These are phyloP conservation scores for Lactifluus volemus DNA, from an alignment of 768 basidiomycete species.

Conservation along the genomic window DNA sequence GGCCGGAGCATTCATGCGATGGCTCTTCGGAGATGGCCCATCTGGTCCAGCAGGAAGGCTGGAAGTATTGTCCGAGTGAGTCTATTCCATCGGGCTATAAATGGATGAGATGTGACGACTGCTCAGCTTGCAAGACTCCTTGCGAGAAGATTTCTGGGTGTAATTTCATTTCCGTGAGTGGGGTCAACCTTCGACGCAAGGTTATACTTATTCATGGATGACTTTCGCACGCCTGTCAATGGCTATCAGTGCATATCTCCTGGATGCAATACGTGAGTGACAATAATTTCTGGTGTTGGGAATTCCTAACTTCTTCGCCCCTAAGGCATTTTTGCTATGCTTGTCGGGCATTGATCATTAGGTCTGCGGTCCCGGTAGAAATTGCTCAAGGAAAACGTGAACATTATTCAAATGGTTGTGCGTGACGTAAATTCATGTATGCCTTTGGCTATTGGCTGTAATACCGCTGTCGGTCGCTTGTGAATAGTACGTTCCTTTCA, in stretches of 20 bases:
- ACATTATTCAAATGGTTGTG: background rate
- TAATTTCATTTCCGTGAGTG: constrained; percentile 49
- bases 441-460: no score
- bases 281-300: background rate
- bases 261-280: constrained; percentile 42
- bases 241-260: constrained; percentile 41
- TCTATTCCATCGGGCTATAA: background rate
- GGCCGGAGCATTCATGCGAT: constrained; percentile 26
- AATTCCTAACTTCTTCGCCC: background rate
- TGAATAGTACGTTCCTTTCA: no score
- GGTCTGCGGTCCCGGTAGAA: background rate
- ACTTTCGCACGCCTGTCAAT: background rate
- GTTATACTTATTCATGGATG: background rate
- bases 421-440: no score
- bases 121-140: constrained; percentile 38
- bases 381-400: background rate
- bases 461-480: no score
- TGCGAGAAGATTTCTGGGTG: constrained; percentile 47
- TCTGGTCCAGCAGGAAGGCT: constrained; percentile 25
- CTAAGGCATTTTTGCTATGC: constrained; percentile 43
- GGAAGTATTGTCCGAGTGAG: constrained; percentile 29
- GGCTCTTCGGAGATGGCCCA: constrained; percentile 26
- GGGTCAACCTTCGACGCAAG: background rate
- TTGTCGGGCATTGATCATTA: constrained; percentile 30
- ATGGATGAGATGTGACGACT: background rate